Conservation (phyloP, 768 basidiomycete species). For the Pluteus cervinus region DNA sequence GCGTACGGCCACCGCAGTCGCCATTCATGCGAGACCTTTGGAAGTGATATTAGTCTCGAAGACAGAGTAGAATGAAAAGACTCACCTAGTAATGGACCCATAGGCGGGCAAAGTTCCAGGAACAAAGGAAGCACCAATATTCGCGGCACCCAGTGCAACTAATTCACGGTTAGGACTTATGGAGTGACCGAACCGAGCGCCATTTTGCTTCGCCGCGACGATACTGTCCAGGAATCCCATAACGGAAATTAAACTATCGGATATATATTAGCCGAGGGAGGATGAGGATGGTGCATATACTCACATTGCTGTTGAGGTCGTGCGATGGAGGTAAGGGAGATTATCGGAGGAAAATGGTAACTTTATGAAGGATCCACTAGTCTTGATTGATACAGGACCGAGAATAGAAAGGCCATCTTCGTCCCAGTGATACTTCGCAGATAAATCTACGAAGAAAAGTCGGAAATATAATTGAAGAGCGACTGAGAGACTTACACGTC, state of each 20-base stretch:
- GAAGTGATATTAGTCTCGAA: background rate
- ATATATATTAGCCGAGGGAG: background rate
- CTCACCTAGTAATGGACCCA: conserved; percentile 85
- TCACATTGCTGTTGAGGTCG: conserved; percentile 81
- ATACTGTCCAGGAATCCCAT: conserved; percentile 94
- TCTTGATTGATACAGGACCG: conserved; percentile 65
- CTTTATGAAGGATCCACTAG: conserved; percentile 57
- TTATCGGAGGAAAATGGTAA: conserved; percentile 63
- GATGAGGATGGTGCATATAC: conserved; percentile 8
- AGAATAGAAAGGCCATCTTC: conserved; percentile 76
- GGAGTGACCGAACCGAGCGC: conserved; percentile 76
- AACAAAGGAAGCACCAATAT: conserved; percentile 72
- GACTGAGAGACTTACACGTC: conserved; percentile 52
- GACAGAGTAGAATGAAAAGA: conserved; percentile 8
- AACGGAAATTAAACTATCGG: conserved; percentile 61
- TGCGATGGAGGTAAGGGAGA: conserved; percentile 62
- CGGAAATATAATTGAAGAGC: background rate
- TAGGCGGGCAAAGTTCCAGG: conserved; percentile 90
- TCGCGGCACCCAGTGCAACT: conserved; percentile 85
- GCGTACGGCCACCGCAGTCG: conserved; percentile 82
- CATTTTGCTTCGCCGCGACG: conserved; percentile 92
- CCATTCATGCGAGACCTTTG: conserved; percentile 80
- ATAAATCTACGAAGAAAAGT: conserved; percentile 46
- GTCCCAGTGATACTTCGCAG: conserved; percentile 68
- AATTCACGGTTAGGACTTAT: conserved; percentile 94